Evolutionary conservation across 176 grass and related monocot genomes (phyloP).

Genomic region (Paspalum notatum): DNA sequence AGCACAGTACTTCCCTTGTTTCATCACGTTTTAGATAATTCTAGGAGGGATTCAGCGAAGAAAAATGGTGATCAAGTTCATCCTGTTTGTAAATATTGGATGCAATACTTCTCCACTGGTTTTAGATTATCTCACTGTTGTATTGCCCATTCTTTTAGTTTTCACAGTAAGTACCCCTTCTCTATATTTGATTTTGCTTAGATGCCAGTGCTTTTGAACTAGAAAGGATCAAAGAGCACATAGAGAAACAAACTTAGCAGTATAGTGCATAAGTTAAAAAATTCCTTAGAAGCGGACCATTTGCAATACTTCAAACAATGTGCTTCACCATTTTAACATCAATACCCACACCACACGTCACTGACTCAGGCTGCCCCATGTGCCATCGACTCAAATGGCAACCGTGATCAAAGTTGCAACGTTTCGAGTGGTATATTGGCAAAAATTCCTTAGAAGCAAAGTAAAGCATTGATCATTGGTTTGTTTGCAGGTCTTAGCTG

Average conservation of each 20-base stretch:
- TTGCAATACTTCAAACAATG: no score
- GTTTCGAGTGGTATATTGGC: no score
- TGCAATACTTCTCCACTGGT: slow-evolving; percentile 49
- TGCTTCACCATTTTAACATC: no score
- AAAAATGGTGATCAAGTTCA: slow-evolving; percentile 57
- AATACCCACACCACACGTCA: no score
- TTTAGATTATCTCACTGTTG: slow-evolving; percentile 70
- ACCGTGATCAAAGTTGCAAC: no score
- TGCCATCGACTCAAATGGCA: no score
- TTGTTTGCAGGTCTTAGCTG: slow-evolving; percentile 62
- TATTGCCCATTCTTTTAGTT: slow-evolving; percentile 77
- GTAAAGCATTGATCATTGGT: not conserved
- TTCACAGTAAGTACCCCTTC: slow-evolving; percentile 66
- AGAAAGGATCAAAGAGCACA: not conserved
- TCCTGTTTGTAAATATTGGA: slow-evolving; percentile 50
- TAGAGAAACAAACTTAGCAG: slow-evolving; percentile 6
- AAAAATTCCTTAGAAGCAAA: not conserved
- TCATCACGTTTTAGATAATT: slow-evolving; percentile 50
- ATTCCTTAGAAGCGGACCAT: not conserved
- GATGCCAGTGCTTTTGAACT: slow-evolving; percentile 30
- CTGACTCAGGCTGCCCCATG: no score
- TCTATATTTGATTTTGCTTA: slow-evolving; percentile 21
- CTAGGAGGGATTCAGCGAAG: slow-evolving; percentile 40
- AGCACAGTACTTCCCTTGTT: slow-evolving; percentile 17
- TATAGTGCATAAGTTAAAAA: not conserved